Percentiles rank a stretch among this genome's conserved stretches.
These are phyloP conservation scores for Fusarium paranaense DNA, from an alignment of 2,329 filamentous ascomycete genomes.

Conservation along the genomic window DNA sequence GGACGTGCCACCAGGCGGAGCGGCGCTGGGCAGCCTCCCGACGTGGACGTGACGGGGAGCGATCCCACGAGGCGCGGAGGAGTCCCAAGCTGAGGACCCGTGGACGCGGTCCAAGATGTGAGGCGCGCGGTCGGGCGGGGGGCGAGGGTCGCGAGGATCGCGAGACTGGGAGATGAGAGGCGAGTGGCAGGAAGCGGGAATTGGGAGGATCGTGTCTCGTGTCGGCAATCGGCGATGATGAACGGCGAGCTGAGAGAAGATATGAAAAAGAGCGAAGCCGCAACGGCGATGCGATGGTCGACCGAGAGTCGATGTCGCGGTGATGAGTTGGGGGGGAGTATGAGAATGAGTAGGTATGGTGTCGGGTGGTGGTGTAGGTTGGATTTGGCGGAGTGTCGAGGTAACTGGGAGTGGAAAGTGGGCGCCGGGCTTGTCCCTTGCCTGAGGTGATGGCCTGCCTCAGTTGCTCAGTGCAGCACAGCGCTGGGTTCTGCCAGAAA, in stretches of 20 bases:
- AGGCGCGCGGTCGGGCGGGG: conserved; percentile 37
- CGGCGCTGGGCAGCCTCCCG: conserved; percentile 48
- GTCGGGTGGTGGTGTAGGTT: conserved; percentile 37
- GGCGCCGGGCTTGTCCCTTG: conserved; percentile 39
- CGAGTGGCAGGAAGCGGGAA: conserved; percentile 31
- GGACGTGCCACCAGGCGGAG: conserved; percentile 49
- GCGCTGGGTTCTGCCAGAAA: conserved; percentile 26
- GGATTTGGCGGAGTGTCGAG: conserved; percentile 41
- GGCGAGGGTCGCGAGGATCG: conserved; percentile 40
- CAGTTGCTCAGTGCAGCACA: conserved; percentile 1
- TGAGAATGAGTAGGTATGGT: conserved; percentile 26
- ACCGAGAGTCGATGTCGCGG: conserved; percentile 37
- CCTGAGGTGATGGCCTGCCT: conserved; percentile 34
- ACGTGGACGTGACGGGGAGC: conserved; percentile 49
- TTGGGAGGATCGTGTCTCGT: conserved; percentile 36
- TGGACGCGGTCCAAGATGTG: conserved; percentile 44
- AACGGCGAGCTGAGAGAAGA: conserved; percentile 18
- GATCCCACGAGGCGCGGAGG: conserved; percentile 40
- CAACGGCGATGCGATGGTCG: conserved; percentile 36
- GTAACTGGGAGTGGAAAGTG: conserved; percentile 43
- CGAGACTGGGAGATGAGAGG: conserved; percentile 39
- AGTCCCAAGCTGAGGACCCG: conserved; percentile 19
- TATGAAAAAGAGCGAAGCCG: conserved; percentile 18
- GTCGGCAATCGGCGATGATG: conserved; percentile 32
- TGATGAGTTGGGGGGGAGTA: conserved; percentile 34